Evolutionary conservation across 306 rosid species (phyloP), one percentile per base, ranked within the genome.

Genomic region (Cucumis cinereus): DNA sequence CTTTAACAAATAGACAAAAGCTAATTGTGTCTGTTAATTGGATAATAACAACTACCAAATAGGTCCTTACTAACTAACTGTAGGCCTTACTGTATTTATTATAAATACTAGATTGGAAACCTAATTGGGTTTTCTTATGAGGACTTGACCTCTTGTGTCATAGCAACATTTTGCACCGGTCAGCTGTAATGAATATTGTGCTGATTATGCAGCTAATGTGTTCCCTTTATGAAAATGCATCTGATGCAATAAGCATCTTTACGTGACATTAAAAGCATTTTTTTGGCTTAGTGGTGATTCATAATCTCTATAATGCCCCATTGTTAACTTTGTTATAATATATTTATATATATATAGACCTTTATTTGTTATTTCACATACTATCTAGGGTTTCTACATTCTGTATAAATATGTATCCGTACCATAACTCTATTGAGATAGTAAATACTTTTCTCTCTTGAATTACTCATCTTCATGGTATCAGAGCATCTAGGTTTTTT

Each of bases 261-360:
- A 50, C 55, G n/a, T 74, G 61, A 35, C 56, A 28, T 81, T 53
- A 24, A 53, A 69, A 69, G 26, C 50, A 81, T 68, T 77, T 69
- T 70, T 38, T 67, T 78, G 36, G 28, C 68, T 57, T 55, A 13
- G 19, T 76, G 40, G 36, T 54, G 33, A 63, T 7, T 54, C 28
- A 19, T 61, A n/a, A 67, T 63, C 22, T 73, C 40, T 38, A 54
- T 59, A 52, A 16, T 67, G 52, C 53, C 78, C 8, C 55, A 77
- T 12, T 50, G 49, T 78, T 50, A 81, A 64, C 74, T 61, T n/a
- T n/a, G n/a, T n/a, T n/a, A n/a, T n/a, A n/a, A n/a, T n/a, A n/a
- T n/a, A n/a, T n/a, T n/a, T n/a, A n/a, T n/a, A n/a, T n/a, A n/a
- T n/a, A n/a, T n/a, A n/a, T n/a, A n/a, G n/a, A n/a, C n/a, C n/a